Conservation (phyloP, 129 eudicot genomes). For the Mikania micrantha region DNA sequence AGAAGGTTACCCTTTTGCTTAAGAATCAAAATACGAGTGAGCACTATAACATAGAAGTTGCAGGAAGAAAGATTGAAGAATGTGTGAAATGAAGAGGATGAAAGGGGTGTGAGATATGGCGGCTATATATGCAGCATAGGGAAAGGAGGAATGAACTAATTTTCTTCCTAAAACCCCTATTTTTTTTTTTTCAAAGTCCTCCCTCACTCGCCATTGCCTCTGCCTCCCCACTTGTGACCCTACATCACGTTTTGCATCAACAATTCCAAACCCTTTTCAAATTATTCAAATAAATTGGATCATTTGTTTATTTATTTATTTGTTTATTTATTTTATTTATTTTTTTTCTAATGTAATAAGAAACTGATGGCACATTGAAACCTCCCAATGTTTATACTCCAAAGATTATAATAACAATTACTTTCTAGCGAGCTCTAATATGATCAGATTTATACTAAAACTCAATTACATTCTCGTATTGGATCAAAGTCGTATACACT, state of each 20-base stretch:
- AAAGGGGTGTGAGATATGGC: slow-evolving; percentile 24
- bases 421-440: too few species aligned
- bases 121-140: slow-evolving; percentile 28
- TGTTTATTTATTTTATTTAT: too few species aligned
- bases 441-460: too few species aligned
- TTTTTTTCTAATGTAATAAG: too few species aligned
- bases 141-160: neutral
- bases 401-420: too few species aligned
- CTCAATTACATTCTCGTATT: too few species aligned
- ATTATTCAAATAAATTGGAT: neutral
- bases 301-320: too few species aligned
- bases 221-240: neutral
- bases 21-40: neutral
- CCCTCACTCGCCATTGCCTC: neutral
- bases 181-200: slow-evolving; percentile 17
- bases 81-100: neutral
- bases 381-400: too few species aligned
- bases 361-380: too few species aligned
- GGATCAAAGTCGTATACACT: too few species aligned
- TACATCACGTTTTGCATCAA: neutral
- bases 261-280: slow-evolving; percentile 1
- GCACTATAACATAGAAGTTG: neutral
- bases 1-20: slow-evolving; percentile 9
- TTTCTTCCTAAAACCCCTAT: neutral
- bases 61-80: neutral